Evolutionary conservation across 129 eudicot species (phyloP).

Genomic region (Chrysanthemum makinoi): DNA sequence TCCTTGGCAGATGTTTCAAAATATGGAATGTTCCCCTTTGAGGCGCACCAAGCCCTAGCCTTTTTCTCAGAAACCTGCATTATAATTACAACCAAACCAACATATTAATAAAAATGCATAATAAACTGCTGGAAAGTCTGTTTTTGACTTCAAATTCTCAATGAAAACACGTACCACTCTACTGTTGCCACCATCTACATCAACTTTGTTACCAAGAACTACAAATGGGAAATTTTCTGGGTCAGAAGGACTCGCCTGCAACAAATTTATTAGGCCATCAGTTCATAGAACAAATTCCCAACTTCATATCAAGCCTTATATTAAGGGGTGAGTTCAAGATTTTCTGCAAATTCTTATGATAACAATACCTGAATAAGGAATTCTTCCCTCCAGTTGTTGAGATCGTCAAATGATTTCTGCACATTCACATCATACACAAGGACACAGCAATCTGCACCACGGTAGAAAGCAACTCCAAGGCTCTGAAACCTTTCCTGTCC

Average conservation of each 20-base stretch:
- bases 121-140: background rate
- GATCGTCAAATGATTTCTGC: slow-evolving; percentile 82
- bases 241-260: slow-evolving; percentile 97
- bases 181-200: slow-evolving; percentile 86
- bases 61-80: slow-evolving; percentile 93
- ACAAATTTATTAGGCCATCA: slow-evolving; percentile 27
- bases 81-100: slow-evolving; percentile 3
- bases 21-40: slow-evolving; percentile 95
- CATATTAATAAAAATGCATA: background rate
- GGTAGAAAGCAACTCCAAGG: slow-evolving; percentile 93
- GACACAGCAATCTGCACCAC: slow-evolving; percentile 99
- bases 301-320: background rate
- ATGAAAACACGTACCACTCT: slow-evolving; percentile 65
- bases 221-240: slow-evolving; percentile 95
- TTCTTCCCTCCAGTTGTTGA: slow-evolving; percentile 96
- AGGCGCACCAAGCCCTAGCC: slow-evolving; percentile 98
- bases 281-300: slow-evolving; percentile 1
- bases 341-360: slow-evolving; percentile 3
- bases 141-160: background rate
- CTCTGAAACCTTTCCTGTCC: slow-evolving; percentile 99
- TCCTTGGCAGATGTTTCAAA: slow-evolving; percentile 98
- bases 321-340: background rate
- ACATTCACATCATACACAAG: slow-evolving; percentile 94
- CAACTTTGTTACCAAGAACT: slow-evolving; percentile 90
- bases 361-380: slow-evolving; percentile 76